A percentile compares a stretch with the other conserved stretches of the same genome.
These are phyloP conservation scores for Sonneratia caseolaris DNA, from an alignment of 345 rosid genomes.

Conservation along the genomic window DNA sequence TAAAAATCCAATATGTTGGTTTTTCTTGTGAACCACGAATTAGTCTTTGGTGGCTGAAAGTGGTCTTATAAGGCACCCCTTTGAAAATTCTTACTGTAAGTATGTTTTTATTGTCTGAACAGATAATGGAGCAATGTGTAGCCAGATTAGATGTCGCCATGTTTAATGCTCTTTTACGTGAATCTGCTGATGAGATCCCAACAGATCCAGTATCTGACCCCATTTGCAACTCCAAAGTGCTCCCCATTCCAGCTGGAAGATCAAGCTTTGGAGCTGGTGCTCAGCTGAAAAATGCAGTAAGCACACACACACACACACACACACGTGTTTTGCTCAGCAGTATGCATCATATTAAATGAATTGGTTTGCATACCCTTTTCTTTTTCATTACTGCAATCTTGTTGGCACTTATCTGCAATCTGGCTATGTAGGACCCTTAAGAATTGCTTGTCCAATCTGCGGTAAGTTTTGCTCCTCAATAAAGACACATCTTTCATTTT, in stretches of 20 bases:
- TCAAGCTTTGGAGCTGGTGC: slow-evolving; percentile 93
- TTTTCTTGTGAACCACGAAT: neutral
- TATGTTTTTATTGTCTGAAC: slow-evolving; percentile 1
- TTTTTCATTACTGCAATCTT: too few species aligned
- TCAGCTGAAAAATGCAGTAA: slow-evolving; percentile 71
- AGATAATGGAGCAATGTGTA: slow-evolving; percentile 97
- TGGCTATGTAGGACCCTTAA: neutral
- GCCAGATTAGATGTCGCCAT: slow-evolving; percentile 89
- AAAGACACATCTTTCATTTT: neutral
- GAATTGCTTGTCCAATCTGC: neutral
- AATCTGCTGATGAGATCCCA: slow-evolving; percentile 70
- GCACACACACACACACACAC: neutral
- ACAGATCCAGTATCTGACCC: slow-evolving; percentile 96
- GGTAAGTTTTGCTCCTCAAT: neutral
- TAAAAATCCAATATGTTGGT: neutral
- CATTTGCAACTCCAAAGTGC: slow-evolving; percentile 61
- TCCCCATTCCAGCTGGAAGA: slow-evolving; percentile 71
- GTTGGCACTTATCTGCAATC: neutral
- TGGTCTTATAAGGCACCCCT: neutral
- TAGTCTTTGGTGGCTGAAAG: neutral
- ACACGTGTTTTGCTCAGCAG: too few species aligned
- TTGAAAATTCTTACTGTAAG: neutral
- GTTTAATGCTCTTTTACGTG: slow-evolving; percentile 97
- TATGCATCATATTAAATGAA: neutral
- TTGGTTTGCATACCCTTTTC: neutral